A percentile compares a stretch with the other conserved stretches of the same genome.
Evolutionary conservation across 768 basidiomycete species (phyloP).

Genomic region (Macrocybe gigantea): DNA sequence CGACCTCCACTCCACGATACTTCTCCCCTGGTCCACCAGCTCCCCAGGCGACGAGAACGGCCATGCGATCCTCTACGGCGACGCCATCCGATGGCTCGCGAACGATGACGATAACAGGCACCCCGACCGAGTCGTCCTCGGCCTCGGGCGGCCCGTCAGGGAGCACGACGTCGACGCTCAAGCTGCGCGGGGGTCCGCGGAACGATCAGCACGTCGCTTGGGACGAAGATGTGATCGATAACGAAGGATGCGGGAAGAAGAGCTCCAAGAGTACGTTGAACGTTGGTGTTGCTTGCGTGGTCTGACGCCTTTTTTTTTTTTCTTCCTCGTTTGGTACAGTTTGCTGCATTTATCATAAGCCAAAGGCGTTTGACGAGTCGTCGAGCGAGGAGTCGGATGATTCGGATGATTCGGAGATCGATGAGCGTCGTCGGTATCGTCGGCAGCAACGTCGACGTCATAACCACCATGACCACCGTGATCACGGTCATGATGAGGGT

Average conservation of each 20-base stretch:
- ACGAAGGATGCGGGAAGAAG: conserved; percentile 85
- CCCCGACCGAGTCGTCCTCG: conserved; percentile 22
- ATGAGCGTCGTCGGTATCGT: conserved; percentile 13
- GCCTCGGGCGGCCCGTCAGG: conserved; percentile 10
- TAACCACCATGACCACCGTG: conserved; percentile 6
- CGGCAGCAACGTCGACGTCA: conserved; percentile 6
- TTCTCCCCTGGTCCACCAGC: no score
- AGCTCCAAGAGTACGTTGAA: conserved; percentile 81
- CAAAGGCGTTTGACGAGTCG: conserved; percentile 75
- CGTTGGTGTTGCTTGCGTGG: background rate
- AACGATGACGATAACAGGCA: conserved; percentile 41
- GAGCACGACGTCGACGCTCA: conserved; percentile 32
- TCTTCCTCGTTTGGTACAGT: conserved; percentile 41
- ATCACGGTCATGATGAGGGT: conserved; percentile 4
- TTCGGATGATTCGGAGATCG: conserved; percentile 36
- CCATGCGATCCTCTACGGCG: conserved; percentile 30
- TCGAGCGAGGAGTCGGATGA: conserved; percentile 59
- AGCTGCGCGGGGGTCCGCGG: conserved; percentile 50
- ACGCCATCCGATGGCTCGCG: conserved; percentile 48
- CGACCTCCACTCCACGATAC: no score
- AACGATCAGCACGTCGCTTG: conserved; percentile 65
- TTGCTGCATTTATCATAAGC: conserved; percentile 93
- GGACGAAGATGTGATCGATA: conserved; percentile 84
- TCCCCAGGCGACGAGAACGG: conserved; percentile 8
- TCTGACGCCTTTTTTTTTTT: no score